These are phyloP conservation scores for Cutaneotrichosporon curvatum DNA, from an alignment of 1,284 basidiomycete genomes.

Conservation along the genomic window DNA sequence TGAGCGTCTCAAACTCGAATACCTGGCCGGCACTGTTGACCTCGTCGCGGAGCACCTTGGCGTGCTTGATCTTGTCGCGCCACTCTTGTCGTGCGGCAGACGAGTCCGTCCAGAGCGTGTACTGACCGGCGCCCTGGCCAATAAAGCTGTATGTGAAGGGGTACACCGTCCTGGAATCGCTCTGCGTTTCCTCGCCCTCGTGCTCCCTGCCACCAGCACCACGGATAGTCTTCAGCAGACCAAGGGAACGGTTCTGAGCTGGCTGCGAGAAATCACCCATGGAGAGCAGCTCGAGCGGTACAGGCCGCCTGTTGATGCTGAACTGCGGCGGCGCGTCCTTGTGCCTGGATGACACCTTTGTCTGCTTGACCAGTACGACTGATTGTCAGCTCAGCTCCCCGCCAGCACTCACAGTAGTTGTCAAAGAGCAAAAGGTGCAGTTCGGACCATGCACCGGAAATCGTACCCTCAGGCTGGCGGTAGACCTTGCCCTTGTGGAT, in stretches of 20 bases:
- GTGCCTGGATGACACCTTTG: slow-evolving; percentile 69
- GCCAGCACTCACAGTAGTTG: slow-evolving; percentile 55
- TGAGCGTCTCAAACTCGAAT: slow-evolving; percentile 79
- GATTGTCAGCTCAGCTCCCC: neutral
- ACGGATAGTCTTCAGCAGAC: slow-evolving; percentile 31
- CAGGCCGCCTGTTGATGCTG: slow-evolving; percentile 68
- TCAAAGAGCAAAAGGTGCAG: slow-evolving; percentile 83
- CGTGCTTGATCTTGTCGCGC: slow-evolving; percentile 82
- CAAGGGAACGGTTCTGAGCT: slow-evolving; percentile 28
- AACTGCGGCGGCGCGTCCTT: slow-evolving; percentile 46
- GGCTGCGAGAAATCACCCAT: slow-evolving; percentile 66
- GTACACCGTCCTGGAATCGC: slow-evolving; percentile 63
- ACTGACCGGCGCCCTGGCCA: slow-evolving; percentile 74
- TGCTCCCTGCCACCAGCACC: slow-evolving; percentile 20
- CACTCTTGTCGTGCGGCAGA: slow-evolving; percentile 69
- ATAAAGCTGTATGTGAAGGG: slow-evolving; percentile 68
- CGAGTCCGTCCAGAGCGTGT: slow-evolving; percentile 78
- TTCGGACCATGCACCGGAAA: slow-evolving; percentile 76
- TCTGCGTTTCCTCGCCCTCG: slow-evolving; percentile 10
- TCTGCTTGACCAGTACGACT: slow-evolving; percentile 75
- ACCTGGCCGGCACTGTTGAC: slow-evolving; percentile 86
- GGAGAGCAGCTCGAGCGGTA: slow-evolving; percentile 77
- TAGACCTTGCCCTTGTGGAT: slow-evolving; percentile 74
- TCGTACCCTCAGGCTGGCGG: slow-evolving; percentile 75
- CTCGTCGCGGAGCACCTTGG: slow-evolving; percentile 70